phyloP scores from a whole-genome alignment of 305 asterid genomes.

The Ilex paraguariensis region DNA sequence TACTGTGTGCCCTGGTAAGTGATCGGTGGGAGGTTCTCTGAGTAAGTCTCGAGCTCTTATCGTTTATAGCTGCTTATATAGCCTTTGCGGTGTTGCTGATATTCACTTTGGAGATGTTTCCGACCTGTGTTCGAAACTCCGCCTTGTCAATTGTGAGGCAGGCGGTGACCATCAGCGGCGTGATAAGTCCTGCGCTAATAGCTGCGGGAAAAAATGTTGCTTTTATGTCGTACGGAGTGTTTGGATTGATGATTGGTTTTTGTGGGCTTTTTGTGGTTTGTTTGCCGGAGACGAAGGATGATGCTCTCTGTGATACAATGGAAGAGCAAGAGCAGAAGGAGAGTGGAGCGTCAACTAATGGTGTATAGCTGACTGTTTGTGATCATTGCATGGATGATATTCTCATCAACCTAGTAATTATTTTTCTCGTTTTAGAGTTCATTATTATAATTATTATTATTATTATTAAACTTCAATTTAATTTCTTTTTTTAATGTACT shows the following conservation, averaged over 20 bases:
- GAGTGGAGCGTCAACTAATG: too few relatives aligned
- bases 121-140: slow-evolving; percentile 47
- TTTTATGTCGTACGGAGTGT: not conserved
- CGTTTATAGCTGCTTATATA: slow-evolving; percentile 38
- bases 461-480: too few relatives aligned
- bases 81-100: slow-evolving; percentile 32
- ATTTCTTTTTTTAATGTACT: too few relatives aligned
- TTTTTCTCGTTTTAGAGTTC: too few relatives aligned
- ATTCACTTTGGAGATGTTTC: slow-evolving; percentile 45
- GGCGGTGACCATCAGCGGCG: slow-evolving; percentile 44
- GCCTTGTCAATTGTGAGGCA: slow-evolving; percentile 54
- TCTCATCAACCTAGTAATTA: too few relatives aligned
- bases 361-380: too few relatives aligned
- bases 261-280: not conserved
- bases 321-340: not conserved
- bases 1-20: not conserved
- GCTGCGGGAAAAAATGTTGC: slow-evolving; percentile 12
- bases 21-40: slow-evolving; percentile 4
- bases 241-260: not conserved
- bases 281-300: not conserved
- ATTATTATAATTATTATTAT: too few relatives aligned
- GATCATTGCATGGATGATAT: too few relatives aligned
- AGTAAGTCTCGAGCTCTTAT: slow-evolving; percentile 32
- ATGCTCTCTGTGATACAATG: not conserved
- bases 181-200: slow-evolving; percentile 33